Evolutionary conservation across 2,329 filamentous ascomycete species (phyloP), one percentile per base, ranked within the genome.

Genomic region (Aspergillus fischeri): DNA sequence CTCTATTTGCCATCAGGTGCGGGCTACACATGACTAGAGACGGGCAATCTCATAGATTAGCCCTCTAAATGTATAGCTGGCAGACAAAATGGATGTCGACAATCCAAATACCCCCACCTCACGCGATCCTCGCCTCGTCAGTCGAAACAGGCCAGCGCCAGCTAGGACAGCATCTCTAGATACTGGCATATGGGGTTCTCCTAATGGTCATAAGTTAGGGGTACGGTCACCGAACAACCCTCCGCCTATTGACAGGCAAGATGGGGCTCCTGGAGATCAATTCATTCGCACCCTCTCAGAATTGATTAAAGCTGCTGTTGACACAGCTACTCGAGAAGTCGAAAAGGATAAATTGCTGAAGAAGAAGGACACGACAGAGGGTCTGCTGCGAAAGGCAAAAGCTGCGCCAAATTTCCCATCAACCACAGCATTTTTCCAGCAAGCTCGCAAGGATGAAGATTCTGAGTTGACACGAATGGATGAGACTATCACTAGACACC

Each of bases 191-290:
- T 27, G 11, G 17, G 11, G 44, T 14, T 27, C 57, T 20, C 49
- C 49, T 7, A 45, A 14, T 32, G 52, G 29, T 50, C 14, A 25
- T n/a, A 42, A 32, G 17, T 25, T 44, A 10, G 29, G 48, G 11
- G 10, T n/a, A n/a, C 42, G 17, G 17, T 35, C 28, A 11, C 25
- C 24, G 25, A 29, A 24, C 20, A 52, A 25, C 17, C 4, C 24
- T 10, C 29, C 50, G 9, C 38, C 29, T 4, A 17, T 21, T n/a
- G 55, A 55, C 20, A 9, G 6, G 6, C 55, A 51, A 21, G 55
- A 52, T 49, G 55, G 49, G 20, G 8, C 24, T 14, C 10, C 52
- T 42, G 53, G 51, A 17, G 63, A 80, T 78, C 81, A 82, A 60
- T 76, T 80, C 57, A 20, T 67, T 29, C 64, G 57, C 42, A 55